Base-by-base conservation (phyloP, 495 filamentous ascomycete genomes). In the Penicillium goetzii region DNA sequence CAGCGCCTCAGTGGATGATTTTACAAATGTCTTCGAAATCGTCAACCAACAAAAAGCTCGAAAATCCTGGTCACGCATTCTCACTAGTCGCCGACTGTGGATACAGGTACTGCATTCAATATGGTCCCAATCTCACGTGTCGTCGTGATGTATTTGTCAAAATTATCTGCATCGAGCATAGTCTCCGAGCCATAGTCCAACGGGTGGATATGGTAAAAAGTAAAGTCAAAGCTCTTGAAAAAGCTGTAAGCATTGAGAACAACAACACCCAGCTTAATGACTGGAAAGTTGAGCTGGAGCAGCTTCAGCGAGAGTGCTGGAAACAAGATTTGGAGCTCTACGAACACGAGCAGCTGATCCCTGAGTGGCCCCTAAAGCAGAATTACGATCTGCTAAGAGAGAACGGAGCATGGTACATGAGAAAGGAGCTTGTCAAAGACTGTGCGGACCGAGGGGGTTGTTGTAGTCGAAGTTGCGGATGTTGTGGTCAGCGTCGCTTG, bases 401-500 rank as follows among this genome's bases (percentile, higher is more conserved):
- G n/a, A 60, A 38, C 5, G 32, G 34, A 4, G 8, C 21, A 8
- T 65, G 63, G 58, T 58, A 61, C 32, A 32, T 61, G 9, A 40
- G 52, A 15, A 33, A 57, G 28, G 58, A 61, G 43, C 51, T 65
- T 23, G 9, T 49, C 15, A 10, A 57, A 0, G 63, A 58, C 23
- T 65, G 63, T 25, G 9, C 9, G 7, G 56, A 23, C 7, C 25
- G 26, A 11, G 62, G 62, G 17, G 62, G 56, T 5, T 60, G 62
- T 21, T 64, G 62, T 26, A 34, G 50, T 30, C 26, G 56, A 49
- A 38, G 50, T 15, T 64, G 62, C 28, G 63, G 63, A 33, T 65
- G 63, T 25, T 65, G 63, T 36, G 23, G 34, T 23, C 21, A 40
- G 10, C 52, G 58, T 19, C 21, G 21, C 34, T 38, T 38, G 26